Evolutionary conservation across 208 protist species (phyloP).

Genomic region (Acanthamoeba culbertsoni): DNA sequence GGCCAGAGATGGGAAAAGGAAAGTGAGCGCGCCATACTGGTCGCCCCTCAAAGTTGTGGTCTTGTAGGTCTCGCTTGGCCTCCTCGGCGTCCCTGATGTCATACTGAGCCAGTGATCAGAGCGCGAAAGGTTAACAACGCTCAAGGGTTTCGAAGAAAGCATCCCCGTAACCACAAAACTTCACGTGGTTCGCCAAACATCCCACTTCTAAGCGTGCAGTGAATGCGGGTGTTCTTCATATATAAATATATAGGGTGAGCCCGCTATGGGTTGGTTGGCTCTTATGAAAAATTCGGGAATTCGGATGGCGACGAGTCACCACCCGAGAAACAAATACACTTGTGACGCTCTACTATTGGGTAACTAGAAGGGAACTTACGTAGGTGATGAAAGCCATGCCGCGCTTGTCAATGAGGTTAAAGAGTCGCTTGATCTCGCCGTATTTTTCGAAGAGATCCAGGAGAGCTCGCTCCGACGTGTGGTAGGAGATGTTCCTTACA

Average conservation of each 20-base stretch:
- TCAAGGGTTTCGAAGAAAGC: not conserved
- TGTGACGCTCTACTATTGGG: too few relatives aligned
- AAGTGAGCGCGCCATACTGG: not conserved
- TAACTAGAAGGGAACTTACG: not conserved
- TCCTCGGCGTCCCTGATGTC: not conserved
- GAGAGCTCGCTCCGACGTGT: not conserved
- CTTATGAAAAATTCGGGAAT: too few relatives aligned
- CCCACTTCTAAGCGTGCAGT: not conserved
- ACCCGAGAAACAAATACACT: not conserved
- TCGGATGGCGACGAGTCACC: too few relatives aligned
- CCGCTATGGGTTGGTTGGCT: too few relatives aligned
- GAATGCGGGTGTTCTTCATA: too few relatives aligned
- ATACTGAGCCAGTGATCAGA: not conserved
- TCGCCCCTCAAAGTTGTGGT: not conserved
- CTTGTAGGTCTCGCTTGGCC: not conserved
- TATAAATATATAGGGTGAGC: too few relatives aligned
- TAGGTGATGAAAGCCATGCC: slow-evolving; percentile 17
- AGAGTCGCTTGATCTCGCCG: not conserved
- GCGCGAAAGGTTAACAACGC: not conserved
- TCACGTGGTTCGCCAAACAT: not conserved
- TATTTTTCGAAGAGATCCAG: not conserved
- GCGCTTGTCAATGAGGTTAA: slow-evolving; percentile 13
- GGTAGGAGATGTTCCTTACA: not conserved
- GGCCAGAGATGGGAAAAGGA: not conserved
- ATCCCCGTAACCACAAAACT: too few relatives aligned